Base-by-base conservation (phyloP, 371 early-diverging fungal species). In the Apophysomyces elegans region DNA sequence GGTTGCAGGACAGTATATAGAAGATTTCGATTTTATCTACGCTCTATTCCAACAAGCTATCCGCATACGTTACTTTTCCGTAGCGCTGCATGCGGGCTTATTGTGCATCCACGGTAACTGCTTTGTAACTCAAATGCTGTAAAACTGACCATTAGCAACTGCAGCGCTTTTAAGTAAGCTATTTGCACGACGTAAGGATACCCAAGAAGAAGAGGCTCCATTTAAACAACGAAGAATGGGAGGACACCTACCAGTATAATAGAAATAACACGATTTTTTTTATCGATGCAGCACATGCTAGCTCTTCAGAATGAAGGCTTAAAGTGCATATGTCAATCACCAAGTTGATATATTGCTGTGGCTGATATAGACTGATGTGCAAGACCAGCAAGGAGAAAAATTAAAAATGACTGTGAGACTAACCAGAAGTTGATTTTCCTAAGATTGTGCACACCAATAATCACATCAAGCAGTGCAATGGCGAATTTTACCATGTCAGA, bases 11-110 rank as follows among this genome's bases (percentile, higher is more conserved):
- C 21, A 21, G 21, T 50, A 50, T 26, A 50, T 7, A 50, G 54
- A 50, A 9, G 54, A 50, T 50, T 8, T 21, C 11, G 54, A 16
- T 5, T 50, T 50, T 21, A 21, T 50, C 4, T 50, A 9, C 9
- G 54, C 54, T 50, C 18, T 50, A 18, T 50, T 50, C 21, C 16
- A 50, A 21, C 54, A 50, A 50, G 54, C 54, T 7, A 21, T 21
- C 21, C 54, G 54, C 4, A 21, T 50, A 16, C 21, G 54, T 7
- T 21, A 21, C 21, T 26, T 21, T 16, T 50, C 54, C 21, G n/a
- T 50, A 21, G 54, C 54, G 16, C 21, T 50, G 21, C 54, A 26
- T 50, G 54, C 54, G 21, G 54, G 54, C 4, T 50, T 50, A 7
- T 26, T 50, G 11, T 50, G 21, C 21, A 9, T 50, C 4, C 54